Evolutionary conservation across 139 green algal genomes (phyloP), one percentile per base, ranked within the genome.

Genomic region (Eudorina sp.): DNA sequence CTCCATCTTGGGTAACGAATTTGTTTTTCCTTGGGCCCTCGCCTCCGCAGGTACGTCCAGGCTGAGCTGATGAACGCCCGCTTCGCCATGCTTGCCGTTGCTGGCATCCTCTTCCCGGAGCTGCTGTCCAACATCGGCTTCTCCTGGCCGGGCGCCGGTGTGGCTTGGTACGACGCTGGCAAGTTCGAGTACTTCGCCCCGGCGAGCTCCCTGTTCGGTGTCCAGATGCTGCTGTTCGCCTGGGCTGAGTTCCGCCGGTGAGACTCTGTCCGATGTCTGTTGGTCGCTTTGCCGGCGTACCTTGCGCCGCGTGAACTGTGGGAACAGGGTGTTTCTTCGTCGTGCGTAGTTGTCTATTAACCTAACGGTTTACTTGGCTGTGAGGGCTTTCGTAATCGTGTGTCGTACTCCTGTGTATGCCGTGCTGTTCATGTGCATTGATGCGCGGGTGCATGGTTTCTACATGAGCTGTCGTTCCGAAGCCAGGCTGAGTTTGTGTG

Each of bases 191-290:
- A 94, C 93, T 94, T 93, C 68, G 91, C 90, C 8, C 78, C 89
- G 18, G 55, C 90, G 60, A 74, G 48, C 83, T 92, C 93, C 36
- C 95, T 98, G 78, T 90, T 97, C 60, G 86, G 62, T 72, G 89
- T 94, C 70, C 75, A 94, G 92, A 92, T 97, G 86, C 78, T 97
- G 73, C 90, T 98, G 82, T 95, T 97, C 43, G 85, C 48, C 48
- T 97, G 93, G 93, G 93, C 92, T 34, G 96, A 98, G 94, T 34
- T 89, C 45, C 84, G 89, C 88, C 91, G 94, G 90, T 91, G 43
- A 64, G 70, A 8, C 25, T 78, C 40, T 76, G 3, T 76, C 40
- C 5, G 9, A 1, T 76, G 11, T 78, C 14, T 19, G 2, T 29
- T 25, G 27, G 34, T 77, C 69, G 3, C n/a, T n/a, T n/a, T n/a